Base-by-base conservation (phyloP, 208 protist genomes). In the Wallacemonas sp. region DNA sequence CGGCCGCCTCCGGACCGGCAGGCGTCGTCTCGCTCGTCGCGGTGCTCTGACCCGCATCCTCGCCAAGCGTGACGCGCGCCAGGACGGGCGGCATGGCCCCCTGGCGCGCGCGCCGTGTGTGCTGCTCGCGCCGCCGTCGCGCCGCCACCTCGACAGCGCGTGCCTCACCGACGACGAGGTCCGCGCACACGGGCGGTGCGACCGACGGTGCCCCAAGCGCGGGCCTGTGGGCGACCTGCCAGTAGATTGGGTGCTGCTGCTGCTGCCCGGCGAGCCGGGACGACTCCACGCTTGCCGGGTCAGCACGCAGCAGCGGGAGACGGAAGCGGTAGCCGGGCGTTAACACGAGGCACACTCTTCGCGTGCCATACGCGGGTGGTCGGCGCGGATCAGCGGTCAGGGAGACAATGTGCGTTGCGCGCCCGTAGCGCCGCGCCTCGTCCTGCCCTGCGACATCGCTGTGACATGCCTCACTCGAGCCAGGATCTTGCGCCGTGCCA, bases 81-180 rank as follows among this genome's bases (percentile, higher is more conserved):
- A 30, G 61, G 32, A 39, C 24, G 26, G 5, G 52, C 16, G 48
- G 24, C 1, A 58, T 33, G 5, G 3, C 14, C 2, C 5, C 47
- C 16, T 33, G 19, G 24, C 14, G 54, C 17, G 19, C 34, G 27
- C 57, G 47, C 6, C 52, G 52, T 5, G 6, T 21, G n/a, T 34
- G 30, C 14, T 6, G 32, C 14, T 58, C 49, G 14, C 56, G 46
- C 23, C 72, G 43, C 30, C 47, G 61, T 26, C 52, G 61, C 11
- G 54, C 33, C 29, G 61, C 61, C 48, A 24, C 16, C 64, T 86
- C 74, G 46, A 91, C 57, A 0, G 67, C 49, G 12, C 61, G 11
- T 6, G 85, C 8, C 32, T 83, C 78, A 24, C 87, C 83, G 12
- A 93, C 52, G 12, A 93, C 58, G 5, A 93, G 41, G 44, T 89